Conservation (phyloP, 1,139 yeast species). For the Diutina sp. region DNA sequence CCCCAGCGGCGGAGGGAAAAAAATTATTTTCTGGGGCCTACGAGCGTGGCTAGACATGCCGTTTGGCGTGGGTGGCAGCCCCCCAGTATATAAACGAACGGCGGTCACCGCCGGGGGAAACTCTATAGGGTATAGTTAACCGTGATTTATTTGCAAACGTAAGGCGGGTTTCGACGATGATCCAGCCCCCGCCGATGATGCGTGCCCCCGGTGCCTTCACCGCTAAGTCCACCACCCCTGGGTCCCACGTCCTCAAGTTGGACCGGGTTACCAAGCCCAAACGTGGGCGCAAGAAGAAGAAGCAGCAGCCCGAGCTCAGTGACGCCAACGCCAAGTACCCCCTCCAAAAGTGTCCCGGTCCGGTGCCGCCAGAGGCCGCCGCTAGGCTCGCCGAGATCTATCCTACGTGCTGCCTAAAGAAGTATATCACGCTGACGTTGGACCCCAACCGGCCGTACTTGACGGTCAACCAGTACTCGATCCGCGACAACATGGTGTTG, state of each 20-base stretch:
- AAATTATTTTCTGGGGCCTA: neutral
- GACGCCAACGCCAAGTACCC: neutral
- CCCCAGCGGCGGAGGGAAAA: neutral
- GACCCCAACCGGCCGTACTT: slow-evolving; percentile 44
- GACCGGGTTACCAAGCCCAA: neutral
- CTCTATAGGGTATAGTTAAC: neutral
- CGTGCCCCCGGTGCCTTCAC: neutral
- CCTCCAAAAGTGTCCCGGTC: neutral
- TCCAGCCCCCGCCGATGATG: neutral
- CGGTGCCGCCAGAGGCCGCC: neutral
- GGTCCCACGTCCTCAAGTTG: neutral
- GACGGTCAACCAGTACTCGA: slow-evolving; percentile 60
- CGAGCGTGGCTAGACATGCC: neutral
- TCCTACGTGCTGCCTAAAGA: slow-evolving; percentile 39
- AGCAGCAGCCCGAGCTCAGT: neutral
- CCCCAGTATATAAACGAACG: neutral
- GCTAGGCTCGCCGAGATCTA: slow-evolving; percentile 8
- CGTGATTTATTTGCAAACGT: too few species aligned
- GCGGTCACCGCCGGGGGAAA: neutral
- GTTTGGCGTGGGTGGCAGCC: neutral
- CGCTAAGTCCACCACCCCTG: neutral
- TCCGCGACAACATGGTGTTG: slow-evolving; percentile 58
- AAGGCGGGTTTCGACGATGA: neutral
- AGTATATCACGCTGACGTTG: slow-evolving; percentile 64
- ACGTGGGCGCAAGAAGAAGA: slow-evolving; percentile 1